Evolutionary conservation across 805 yeast species (phyloP), one percentile per base, ranked within the genome.

Genomic region (Sugiyamaella qingdaonensis): DNA sequence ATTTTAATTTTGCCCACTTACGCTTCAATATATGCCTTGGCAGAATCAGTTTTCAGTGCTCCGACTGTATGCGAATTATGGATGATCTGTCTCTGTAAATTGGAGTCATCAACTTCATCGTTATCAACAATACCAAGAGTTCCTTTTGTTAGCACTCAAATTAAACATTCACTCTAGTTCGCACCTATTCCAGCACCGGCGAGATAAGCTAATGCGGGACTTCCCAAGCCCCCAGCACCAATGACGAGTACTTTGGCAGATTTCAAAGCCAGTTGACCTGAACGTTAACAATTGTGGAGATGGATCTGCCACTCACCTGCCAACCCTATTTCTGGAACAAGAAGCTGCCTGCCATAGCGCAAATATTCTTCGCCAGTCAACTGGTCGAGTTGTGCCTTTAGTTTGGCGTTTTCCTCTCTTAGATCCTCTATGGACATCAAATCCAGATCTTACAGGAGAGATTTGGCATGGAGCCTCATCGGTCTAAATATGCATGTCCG

Each of bases 151-250:
- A 47, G 48, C 8, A 10, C 18, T 14, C 5, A 24, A 24, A 32
- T 7, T 7, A 7, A 4, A 37, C n/a, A 9, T 2, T 10, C 2
- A 11, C 37, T 34, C n/a, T 9, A 13, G 10, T 10, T 36, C 55
- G 8, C 35, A 0, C 96, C 98, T 2, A 92, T 72, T 3, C 99
- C 99, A 0, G 96, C 86, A 0, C 95, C 97, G 0, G 84, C 83
- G 1, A 94, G 69, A 64, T 94, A 94, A 42, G 87, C 75, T 47
- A 92, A 68, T 0, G 95, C 95, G 0, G 99, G 97, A 60, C 95
- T 85, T 0, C 99, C 98, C 5, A 94, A 74, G 0, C 99, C 99
- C 10, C 99, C 99, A 0, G 97, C 97, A 1, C 99, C 99, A 7
- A 94, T 77, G 0, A 94, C 91, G 24, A 92, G 68, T 0, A 91